Evolutionary conservation across 2,329 filamentous ascomycete species (phyloP).

Genomic region (Acephala macrosclerotiorum): DNA sequence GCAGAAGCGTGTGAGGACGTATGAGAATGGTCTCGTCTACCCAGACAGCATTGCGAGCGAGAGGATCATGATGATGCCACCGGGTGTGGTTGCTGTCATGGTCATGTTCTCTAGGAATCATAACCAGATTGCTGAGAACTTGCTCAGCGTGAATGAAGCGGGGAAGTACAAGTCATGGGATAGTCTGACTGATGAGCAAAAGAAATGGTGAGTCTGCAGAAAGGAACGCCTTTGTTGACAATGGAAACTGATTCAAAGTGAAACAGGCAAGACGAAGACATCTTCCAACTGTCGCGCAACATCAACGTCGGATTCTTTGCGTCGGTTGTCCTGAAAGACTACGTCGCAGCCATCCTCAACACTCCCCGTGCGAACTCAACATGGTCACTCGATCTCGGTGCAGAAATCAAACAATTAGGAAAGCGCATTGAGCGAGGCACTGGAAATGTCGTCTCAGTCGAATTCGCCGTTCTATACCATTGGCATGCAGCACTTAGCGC

Average conservation of each 20-base stretch:
- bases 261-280: constrained; percentile 54
- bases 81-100: constrained; percentile 51
- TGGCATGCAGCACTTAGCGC: constrained; percentile 55
- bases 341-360: constrained; percentile 53
- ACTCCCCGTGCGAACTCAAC: constrained; percentile 52
- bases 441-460: constrained; percentile 54
- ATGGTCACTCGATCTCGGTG: constrained; percentile 54
- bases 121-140: constrained; percentile 50
- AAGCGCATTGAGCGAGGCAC: constrained; percentile 51
- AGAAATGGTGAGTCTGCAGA: constrained; percentile 46
- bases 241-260: background rate
- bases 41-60: constrained; percentile 53
- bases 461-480: constrained; percentile 55
- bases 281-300: constrained; percentile 54
- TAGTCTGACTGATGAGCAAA: constrained; percentile 45
- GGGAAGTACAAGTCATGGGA: constrained; percentile 53
- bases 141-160: constrained; percentile 52
- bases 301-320: constrained; percentile 57
- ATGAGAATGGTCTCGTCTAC: constrained; percentile 50
- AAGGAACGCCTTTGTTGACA: too few species aligned
- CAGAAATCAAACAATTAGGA: constrained; percentile 51
- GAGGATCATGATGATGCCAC: constrained; percentile 56
- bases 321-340: constrained; percentile 53
- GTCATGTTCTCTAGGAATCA: constrained; percentile 55
- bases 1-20: constrained; percentile 52